A percentile compares a stretch with the other conserved stretches of the same genome.
Conservation (phyloP, 1,139 yeast species). For the Magnusiomyces ingens region DNA sequence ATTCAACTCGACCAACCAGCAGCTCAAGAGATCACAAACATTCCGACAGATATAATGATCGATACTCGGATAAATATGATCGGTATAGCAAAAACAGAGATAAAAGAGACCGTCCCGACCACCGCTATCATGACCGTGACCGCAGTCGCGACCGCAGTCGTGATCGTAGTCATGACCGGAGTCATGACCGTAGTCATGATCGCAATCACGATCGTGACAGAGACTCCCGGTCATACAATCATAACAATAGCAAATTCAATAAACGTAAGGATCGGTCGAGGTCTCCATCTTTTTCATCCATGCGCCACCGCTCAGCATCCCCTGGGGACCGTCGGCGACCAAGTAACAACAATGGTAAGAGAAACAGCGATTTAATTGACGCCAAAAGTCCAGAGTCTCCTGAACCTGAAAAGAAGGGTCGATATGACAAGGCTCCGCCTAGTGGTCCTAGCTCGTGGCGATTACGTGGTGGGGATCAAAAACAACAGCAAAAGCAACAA, state of each 20-base stretch:
- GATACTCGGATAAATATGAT: neutral
- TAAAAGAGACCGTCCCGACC: neutral
- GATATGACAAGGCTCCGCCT: neutral
- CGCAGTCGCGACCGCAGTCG: neutral
- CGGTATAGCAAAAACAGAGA: neutral
- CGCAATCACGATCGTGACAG: neutral
- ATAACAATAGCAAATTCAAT: neutral
- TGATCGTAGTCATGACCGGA: too few species aligned
- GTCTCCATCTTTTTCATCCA: too few species aligned
- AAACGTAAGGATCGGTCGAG: too few species aligned
- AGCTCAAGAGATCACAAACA: neutral
- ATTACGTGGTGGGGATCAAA: too few species aligned
- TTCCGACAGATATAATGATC: neutral
- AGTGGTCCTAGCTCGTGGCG: conserved; percentile 4
- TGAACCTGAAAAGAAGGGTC: too few species aligned
- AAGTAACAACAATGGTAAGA: too few species aligned
- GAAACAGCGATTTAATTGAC: too few species aligned
- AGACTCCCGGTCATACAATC: neutral
- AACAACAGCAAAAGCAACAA: too few species aligned
- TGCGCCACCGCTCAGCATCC: too few species aligned
- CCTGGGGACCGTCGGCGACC: too few species aligned
- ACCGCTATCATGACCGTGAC: neutral
- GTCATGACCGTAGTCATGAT: neutral
- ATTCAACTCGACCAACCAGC: neutral
- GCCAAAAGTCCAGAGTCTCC: too few species aligned